These are phyloP conservation scores for Carpinus viminea DNA, from an alignment of 306 rosid species.

Conservation along the genomic window DNA sequence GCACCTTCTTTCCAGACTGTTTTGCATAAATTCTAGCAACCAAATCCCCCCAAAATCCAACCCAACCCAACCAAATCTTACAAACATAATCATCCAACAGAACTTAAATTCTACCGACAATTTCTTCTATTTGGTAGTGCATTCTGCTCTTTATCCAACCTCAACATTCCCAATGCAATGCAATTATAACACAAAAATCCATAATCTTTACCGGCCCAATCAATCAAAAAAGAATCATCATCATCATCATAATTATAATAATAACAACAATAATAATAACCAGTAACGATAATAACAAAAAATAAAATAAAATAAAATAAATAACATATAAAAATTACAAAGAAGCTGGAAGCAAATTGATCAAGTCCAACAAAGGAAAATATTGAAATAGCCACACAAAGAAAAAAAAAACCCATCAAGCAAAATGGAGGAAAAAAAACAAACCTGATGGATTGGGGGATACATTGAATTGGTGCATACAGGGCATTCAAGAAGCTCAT, in stretches of 20 bases:
- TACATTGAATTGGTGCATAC: slow-evolving; percentile 77
- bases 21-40: background rate
- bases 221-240: background rate
- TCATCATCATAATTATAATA: background rate
- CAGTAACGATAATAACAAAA: no score
- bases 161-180: slow-evolving; percentile 6
- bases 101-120: slow-evolving; percentile 4
- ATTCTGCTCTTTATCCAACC: background rate
- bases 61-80: slow-evolving; percentile 20
- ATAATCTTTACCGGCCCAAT: background rate
- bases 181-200: slow-evolving; percentile 7
- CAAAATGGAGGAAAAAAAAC: slow-evolving; percentile 29
- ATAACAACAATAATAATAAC: background rate
- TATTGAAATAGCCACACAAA: background rate
- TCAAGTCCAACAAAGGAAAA: slow-evolving; percentile 8
- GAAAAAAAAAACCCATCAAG: slow-evolving; percentile 11
- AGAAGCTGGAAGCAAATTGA: background rate
- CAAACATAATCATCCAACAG: slow-evolving; percentile 13
- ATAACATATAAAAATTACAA: no score
- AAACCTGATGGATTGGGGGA: slow-evolving; percentile 81
- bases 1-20: background rate
- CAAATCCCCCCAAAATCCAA: slow-evolving; percentile 17
- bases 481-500: slow-evolving; percentile 82
- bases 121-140: background rate
- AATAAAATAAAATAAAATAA: no score